phyloP scores from a whole-genome alignment of 768 basidiomycete species.

The Collybia mongolica region DNA sequence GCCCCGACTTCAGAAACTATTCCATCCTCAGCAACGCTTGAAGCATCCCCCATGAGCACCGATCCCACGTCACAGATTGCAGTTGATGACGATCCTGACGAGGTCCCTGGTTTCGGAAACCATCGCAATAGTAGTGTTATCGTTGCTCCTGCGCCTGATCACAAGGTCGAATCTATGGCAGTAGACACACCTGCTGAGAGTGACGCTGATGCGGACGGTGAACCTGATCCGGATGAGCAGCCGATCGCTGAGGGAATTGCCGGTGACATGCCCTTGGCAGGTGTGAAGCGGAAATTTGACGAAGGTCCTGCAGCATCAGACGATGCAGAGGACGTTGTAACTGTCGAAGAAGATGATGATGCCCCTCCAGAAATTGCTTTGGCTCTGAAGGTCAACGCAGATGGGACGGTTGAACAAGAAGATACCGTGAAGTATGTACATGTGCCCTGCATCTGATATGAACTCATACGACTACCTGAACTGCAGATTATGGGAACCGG shows the following conservation, averaged over 20 bases:
- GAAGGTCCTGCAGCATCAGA: slow-evolving; percentile 40
- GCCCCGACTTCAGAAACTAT: slow-evolving; percentile 19
- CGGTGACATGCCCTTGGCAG: slow-evolving; percentile 18
- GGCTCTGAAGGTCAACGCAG: slow-evolving; percentile 77
- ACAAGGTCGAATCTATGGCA: background rate
- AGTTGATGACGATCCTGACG: slow-evolving; percentile 22
- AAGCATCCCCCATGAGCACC: slow-evolving; percentile 30
- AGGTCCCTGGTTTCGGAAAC: slow-evolving; percentile 38
- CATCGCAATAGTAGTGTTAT: slow-evolving; percentile 12
- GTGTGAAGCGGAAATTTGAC: slow-evolving; percentile 48
- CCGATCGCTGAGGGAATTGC: slow-evolving; percentile 15
- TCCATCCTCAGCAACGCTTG: slow-evolving; percentile 23
- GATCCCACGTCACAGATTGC: slow-evolving; percentile 2
- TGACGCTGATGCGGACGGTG: slow-evolving; percentile 28
- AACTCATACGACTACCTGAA: slow-evolving; percentile 3
- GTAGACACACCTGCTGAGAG: slow-evolving; percentile 10
- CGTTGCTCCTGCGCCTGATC: slow-evolving; percentile 2
- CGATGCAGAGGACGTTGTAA: slow-evolving; percentile 43
- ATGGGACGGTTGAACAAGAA: slow-evolving; percentile 92
- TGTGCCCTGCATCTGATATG: background rate
- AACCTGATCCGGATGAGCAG: slow-evolving; percentile 26
- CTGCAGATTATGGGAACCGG: slow-evolving; percentile 88
- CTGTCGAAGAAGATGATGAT: slow-evolving; percentile 53
- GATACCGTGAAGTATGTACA: slow-evolving; percentile 84
- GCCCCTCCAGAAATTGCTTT: slow-evolving; percentile 36